Evolutionary conservation across 2,329 filamentous ascomycete species (phyloP).

Genomic region (Trichoderma sp.): DNA sequence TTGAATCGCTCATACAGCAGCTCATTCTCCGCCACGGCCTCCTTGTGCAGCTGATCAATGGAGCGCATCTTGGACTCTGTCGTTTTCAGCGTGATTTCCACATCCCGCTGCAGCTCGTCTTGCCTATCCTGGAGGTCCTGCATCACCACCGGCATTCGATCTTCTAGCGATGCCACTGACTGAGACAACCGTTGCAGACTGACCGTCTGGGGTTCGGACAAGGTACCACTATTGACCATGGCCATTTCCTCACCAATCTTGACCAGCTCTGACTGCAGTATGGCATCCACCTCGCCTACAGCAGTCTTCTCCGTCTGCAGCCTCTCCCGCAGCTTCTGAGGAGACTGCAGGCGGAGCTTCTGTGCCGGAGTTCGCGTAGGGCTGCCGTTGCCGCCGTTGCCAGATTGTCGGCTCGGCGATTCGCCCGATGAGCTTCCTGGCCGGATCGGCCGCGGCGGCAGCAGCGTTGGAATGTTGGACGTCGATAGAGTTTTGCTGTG

Average conservation of each 20-base stretch:
- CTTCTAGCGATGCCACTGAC: constrained; percentile 67
- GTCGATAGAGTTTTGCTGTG: constrained; percentile 56
- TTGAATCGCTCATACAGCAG: constrained; percentile 91
- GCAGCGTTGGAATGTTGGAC: constrained; percentile 58
- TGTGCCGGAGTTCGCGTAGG: constrained; percentile 40
- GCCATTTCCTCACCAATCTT: constrained; percentile 82
- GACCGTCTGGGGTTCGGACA: constrained; percentile 35
- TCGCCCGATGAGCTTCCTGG: constrained; percentile 34
- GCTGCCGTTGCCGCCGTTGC: constrained; percentile 32
- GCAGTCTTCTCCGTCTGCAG: constrained; percentile 78
- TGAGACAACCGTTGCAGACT: constrained; percentile 55
- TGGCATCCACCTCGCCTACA: constrained; percentile 68
- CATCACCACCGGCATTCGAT: constrained; percentile 61
- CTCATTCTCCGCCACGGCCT: constrained; percentile 88
- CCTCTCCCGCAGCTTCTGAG: constrained; percentile 79
- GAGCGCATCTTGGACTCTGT: constrained; percentile 77
- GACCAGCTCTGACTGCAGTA: constrained; percentile 72
- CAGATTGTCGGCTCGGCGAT: constrained; percentile 29
- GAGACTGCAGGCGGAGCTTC: constrained; percentile 68
- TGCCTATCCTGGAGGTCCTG: constrained; percentile 63
- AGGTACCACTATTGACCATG: constrained; percentile 47
- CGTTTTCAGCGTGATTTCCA: constrained; percentile 70
- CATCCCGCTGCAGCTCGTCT: constrained; percentile 65
- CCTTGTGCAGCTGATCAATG: constrained; percentile 86
- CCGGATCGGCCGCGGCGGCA: constrained; percentile 50